Evolutionary conservation across 2,329 filamentous ascomycete species (phyloP), one percentile per base, ranked within the genome.

Genomic region (Harringtonia aguacate): DNA sequence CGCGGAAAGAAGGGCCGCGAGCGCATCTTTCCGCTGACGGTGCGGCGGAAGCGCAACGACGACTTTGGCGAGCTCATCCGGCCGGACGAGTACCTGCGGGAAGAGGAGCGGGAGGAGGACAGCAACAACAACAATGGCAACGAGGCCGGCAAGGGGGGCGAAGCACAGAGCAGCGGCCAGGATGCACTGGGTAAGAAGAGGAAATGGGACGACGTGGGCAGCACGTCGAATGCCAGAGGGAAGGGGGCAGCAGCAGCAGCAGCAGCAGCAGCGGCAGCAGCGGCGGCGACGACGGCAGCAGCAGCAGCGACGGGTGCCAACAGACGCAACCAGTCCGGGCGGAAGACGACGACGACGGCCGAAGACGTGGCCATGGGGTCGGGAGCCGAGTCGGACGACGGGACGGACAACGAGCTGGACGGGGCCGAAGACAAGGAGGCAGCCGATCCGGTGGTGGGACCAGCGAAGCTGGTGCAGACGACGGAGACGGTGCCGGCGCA

Each of bases 11-110:
- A 86, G 58, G 92, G 92, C 4, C 77, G 89, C 44, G 92, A 98
- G 58, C 81, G 88, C 49, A 84, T 94, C 66, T 97, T 95, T 58
- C 92, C 92, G 0, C 81, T 94, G 43, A 77, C 89, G 1, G 77
- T 89, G 21, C 80, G 87, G 41, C 74, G 86, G 55, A 84, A 80
- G 58, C 80, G 87, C 41, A 78, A 75, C 27, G 92, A 97, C 57
- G 90, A 95, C 51, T 98, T 92, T 62, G 92, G 92, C 46, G 92
- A 98, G 51, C 67, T 94, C 15, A 95, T 98, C 53, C 79, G 88
- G 43, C 86, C 90, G 0, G 92, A 97, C 60, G 92, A 98, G 51
- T 98, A 90, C 58, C 73, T 95, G 1, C 78, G 89, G 46, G 90
- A 89, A 0, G 92, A 98, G 58, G 92, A 97, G 62, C 81, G 87